A percentile compares a stretch with the other conserved stretches of the same genome.
Evolutionary conservation across 1,284 basidiomycete genomes (phyloP).

Genomic region (Trichosporon sp.): DNA sequence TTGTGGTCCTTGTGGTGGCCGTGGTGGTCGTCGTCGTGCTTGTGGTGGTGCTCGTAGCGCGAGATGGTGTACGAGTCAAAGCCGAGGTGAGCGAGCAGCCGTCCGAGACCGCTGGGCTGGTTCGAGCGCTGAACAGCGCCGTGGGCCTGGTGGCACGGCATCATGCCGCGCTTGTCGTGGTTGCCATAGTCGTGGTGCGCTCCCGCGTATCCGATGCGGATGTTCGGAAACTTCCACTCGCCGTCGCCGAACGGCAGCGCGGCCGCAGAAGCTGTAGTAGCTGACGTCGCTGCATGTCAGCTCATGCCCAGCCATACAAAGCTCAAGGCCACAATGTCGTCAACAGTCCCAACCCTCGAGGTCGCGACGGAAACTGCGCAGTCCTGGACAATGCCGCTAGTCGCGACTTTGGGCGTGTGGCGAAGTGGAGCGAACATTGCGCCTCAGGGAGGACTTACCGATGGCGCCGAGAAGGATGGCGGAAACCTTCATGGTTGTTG

Average conservation of each 20-base stretch:
- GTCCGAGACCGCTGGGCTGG: not conserved
- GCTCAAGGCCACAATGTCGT: not conserved
- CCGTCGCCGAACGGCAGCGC: slow-evolving; percentile 4
- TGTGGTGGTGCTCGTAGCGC: slow-evolving; percentile 19
- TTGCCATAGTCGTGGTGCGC: slow-evolving; percentile 3
- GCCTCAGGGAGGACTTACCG: not conserved
- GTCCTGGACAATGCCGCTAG: not conserved
- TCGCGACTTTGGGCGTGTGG: not conserved
- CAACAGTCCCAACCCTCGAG: too few species aligned
- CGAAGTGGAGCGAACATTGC: not conserved
- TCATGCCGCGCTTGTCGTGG: slow-evolving; percentile 4
- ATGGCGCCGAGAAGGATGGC: slow-evolving; percentile 11
- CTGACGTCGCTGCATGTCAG: slow-evolving; percentile 10
- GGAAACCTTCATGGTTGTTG: slow-evolving; percentile 9
- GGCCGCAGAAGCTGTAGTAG: not conserved
- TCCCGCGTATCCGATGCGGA: slow-evolving; percentile 14
- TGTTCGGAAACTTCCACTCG: slow-evolving; percentile 16
- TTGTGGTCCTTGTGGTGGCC: slow-evolving; percentile 23
- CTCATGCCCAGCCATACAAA: not conserved
- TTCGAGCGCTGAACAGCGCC: not conserved
- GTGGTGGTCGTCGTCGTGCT: slow-evolving; percentile 19
- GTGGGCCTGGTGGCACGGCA: slow-evolving; percentile 6
- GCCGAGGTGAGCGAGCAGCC: not conserved
- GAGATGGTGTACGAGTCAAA: slow-evolving; percentile 15
- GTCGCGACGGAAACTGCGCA: too few species aligned